Evolutionary conservation across 2,329 filamentous ascomycete species (phyloP).

Genomic region (Neofusicoccum sp.): DNA sequence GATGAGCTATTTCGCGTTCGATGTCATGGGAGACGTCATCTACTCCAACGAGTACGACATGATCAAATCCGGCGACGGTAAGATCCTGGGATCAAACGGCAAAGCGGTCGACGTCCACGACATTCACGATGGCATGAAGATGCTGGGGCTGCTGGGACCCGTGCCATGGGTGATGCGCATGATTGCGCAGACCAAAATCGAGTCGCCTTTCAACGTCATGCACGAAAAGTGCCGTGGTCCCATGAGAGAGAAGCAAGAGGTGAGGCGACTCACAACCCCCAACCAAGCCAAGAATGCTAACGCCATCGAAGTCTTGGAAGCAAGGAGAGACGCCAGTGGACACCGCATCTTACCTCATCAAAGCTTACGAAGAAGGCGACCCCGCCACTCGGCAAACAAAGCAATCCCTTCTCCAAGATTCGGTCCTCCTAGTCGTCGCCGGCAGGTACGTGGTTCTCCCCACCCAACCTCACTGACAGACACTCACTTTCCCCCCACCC

Average conservation of each 20-base stretch:
- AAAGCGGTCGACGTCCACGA: neutral
- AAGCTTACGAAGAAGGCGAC: constrained; percentile 37
- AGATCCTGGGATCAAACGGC: constrained; percentile 31
- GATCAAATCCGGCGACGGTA: constrained; percentile 26
- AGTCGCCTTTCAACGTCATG: neutral
- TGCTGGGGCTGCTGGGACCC: constrained; percentile 32
- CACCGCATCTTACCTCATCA: constrained; percentile 42
- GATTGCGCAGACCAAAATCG: constrained; percentile 17
- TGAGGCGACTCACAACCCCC: neutral
- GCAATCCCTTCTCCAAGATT: constrained; percentile 33
- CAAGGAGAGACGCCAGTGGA: constrained; percentile 33
- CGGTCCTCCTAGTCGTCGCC: constrained; percentile 35
- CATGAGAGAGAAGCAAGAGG: constrained; percentile 6
- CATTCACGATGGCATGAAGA: constrained; percentile 37
- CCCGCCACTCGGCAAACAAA: constrained; percentile 29
- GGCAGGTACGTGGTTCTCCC: constrained; percentile 19
- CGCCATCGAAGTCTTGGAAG: constrained; percentile 16
- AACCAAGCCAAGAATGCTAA: neutral
- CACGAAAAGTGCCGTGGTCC: neutral
- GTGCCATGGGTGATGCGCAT: constrained; percentile 40
- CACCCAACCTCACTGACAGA: neutral
- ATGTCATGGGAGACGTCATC: constrained; percentile 50
- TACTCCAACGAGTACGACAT: constrained; percentile 44
- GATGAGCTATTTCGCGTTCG: constrained; percentile 46
- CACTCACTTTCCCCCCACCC: neutral